Evolutionary conservation across 1,284 basidiomycete species (phyloP), one percentile per base, ranked within the genome.

Genomic region (Fomes fomentarius): DNA sequence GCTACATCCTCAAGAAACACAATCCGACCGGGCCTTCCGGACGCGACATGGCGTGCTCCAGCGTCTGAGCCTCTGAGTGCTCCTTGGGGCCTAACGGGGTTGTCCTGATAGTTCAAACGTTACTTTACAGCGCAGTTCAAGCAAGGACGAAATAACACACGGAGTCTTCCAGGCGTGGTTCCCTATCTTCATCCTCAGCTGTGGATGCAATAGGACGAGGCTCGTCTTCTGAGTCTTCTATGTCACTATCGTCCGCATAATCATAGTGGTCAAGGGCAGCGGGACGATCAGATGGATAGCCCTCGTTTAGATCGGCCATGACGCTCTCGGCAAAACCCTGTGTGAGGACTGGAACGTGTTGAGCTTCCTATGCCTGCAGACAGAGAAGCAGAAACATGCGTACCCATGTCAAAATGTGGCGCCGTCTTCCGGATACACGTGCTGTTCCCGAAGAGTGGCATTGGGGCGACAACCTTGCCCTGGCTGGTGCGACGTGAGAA

Each of bases 181-280:
- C n/a, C n/a, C n/a, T n/a, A n/a, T n/a, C n/a, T n/a, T n/a, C n/a
- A n/a, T n/a, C n/a, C n/a, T n/a, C n/a, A n/a, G n/a, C n/a, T n/a
- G n/a, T n/a, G n/a, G n/a, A 12, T 8, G 2, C 2, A 14, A 8
- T 17, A 12, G 2, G 15, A 55, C n/a, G n/a, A n/a, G n/a, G 45
- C 10, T 53, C 51, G n/a, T 59, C 28, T 17, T 50, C 48, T 9
- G 50, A 47, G 22, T 60, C 56, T 0, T 58, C 65, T 1, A 66
- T 43, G 38, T 66, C 65, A 35, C 65, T 66, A 35, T 66, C 65
- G 2, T 26, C 49, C 11, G 47, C 48, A 43, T 65, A 63, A 17
- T 55, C 62, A 28, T 63, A 63, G 19, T 54, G 39, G 14, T 41
- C 24, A 1, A 49, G 47, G 5, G 15, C 52, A 5, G 44, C 6